A percentile compares a stretch with the other conserved stretches of the same genome.
phyloP scores from a whole-genome alignment of 2,329 filamentous ascomycete species.

The Sporothrix luriei region DNA sequence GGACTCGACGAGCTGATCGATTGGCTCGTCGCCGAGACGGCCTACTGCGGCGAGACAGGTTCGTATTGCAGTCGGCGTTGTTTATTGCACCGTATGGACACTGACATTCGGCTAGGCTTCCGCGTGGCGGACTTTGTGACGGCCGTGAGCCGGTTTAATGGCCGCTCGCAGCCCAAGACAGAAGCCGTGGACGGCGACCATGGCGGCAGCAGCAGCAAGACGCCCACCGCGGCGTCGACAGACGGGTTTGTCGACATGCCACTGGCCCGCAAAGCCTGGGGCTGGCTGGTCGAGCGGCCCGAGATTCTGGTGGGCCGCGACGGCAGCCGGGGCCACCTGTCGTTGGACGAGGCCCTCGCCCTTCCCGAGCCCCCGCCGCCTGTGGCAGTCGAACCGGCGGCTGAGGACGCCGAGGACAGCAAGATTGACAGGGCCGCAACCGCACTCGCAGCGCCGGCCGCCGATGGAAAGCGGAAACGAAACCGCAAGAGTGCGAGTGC shows the following conservation, averaged over 20 bases:
- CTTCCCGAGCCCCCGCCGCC: conserved; percentile 42
- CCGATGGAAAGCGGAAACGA: background rate
- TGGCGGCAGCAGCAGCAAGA: background rate
- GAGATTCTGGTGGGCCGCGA: conserved; percentile 48
- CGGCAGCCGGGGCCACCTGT: conserved; percentile 45
- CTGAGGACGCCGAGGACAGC: background rate
- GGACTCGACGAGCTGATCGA: conserved; percentile 52
- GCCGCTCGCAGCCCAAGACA: conserved; percentile 7
- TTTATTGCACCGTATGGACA: background rate
- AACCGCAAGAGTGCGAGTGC: background rate
- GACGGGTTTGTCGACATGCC: conserved; percentile 22
- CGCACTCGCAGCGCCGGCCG: background rate
- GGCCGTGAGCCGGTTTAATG: conserved; percentile 35
- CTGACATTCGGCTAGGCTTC: conserved; percentile 31
- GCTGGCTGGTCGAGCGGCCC: conserved; percentile 46
- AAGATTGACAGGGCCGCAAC: background rate
- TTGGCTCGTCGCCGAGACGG: conserved; percentile 49
- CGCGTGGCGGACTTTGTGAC: conserved; percentile 36
- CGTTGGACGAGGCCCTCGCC: conserved; percentile 47
- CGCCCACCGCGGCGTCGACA: background rate
- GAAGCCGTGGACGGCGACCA: background rate
- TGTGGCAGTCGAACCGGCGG: background rate
- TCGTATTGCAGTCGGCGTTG: background rate
- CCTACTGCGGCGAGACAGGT: conserved; percentile 50
- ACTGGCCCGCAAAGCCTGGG: conserved; percentile 49